Percentiles rank a stretch among this genome's conserved stretches.
Conservation (phyloP, 2,329 filamentous ascomycete genomes). For the Diplodia intermedia region DNA sequence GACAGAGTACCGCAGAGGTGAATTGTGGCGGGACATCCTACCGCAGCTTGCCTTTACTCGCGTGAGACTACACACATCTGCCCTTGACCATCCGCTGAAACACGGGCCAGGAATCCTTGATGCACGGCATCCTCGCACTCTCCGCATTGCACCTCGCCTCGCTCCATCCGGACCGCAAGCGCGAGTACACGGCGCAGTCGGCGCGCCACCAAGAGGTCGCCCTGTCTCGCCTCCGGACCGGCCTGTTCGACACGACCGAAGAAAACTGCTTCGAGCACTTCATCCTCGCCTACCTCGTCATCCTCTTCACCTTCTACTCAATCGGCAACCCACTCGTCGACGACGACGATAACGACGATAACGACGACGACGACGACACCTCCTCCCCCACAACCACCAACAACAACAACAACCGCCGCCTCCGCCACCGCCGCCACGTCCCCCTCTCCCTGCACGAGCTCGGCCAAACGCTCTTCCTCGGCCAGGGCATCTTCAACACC, state of each 20-base stretch:
- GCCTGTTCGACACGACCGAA: constrained; percentile 10
- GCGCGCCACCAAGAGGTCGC: constrained; percentile 18
- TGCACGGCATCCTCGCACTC: constrained; percentile 13
- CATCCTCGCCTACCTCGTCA: constrained; percentile 14
- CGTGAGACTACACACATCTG: neutral
- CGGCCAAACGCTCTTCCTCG: constrained; percentile 15
- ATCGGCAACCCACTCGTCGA: neutral
- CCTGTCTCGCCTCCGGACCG: constrained; percentile 4
- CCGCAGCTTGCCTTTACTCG: constrained; percentile 10
- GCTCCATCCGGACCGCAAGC: constrained; percentile 3
- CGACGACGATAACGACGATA: neutral
- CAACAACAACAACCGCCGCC: too few relatives aligned
- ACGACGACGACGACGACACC: neutral
- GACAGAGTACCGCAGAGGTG: neutral
- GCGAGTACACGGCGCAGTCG: constrained; percentile 6
- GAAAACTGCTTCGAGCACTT: constrained; percentile 18
- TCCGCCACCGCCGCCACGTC: neutral
- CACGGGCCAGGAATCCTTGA: neutral
- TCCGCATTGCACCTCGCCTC: constrained; percentile 10
- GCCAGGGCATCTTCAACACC: constrained; percentile 20
- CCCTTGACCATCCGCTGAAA: neutral
- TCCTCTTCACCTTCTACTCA: constrained; percentile 16
- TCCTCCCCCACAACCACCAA: neutral
- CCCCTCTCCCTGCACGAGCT: constrained; percentile 7
- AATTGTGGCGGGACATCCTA: neutral